phyloP scores from a whole-genome alignment of 179 eudicot species.

The Beta lomatogona region DNA sequence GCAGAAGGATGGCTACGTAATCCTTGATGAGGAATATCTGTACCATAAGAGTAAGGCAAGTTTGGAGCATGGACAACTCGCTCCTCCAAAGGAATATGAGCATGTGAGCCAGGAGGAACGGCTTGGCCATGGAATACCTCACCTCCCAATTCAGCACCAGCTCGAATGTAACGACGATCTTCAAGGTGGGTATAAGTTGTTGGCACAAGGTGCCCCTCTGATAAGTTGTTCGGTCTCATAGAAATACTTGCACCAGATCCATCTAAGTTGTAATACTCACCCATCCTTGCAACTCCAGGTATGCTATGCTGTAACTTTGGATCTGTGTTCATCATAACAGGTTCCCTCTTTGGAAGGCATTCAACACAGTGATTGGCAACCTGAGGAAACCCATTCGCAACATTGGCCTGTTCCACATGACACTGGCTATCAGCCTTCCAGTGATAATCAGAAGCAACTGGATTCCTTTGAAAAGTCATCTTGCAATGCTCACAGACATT shows the following conservation, averaged over 20 bases:
- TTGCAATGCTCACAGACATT: constrained; percentile 70
- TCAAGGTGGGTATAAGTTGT: constrained; percentile 52
- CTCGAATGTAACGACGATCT: constrained; percentile 51
- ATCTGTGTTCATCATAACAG: constrained; percentile 51
- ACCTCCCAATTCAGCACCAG: constrained; percentile 62
- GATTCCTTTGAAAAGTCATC: constrained; percentile 59
- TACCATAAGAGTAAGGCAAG: constrained; percentile 57
- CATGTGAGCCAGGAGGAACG: constrained; percentile 53
- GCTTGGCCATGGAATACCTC: constrained; percentile 60
- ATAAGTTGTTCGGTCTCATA: constrained; percentile 36
- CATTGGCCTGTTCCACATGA: constrained; percentile 50
- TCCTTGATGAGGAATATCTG: constrained; percentile 53
- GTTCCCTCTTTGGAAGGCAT: constrained; percentile 60
- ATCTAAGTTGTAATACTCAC: constrained; percentile 57
- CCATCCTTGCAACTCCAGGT: constrained; percentile 60
- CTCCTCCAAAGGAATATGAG: constrained; percentile 56
- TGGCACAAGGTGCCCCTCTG: constrained; percentile 48
- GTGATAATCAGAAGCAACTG: constrained; percentile 49
- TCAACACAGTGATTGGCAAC: constrained; percentile 52
- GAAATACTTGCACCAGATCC: constrained; percentile 46
- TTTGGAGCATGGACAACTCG: constrained; percentile 51
- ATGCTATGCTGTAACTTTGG: constrained; percentile 49
- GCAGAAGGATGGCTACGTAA: constrained; percentile 55
- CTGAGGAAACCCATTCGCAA: constrained; percentile 60
- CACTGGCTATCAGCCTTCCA: constrained; percentile 65